Conservation (phyloP, 2,329 filamentous ascomycete species). For the Pseudogymnoascus sp. region DNA sequence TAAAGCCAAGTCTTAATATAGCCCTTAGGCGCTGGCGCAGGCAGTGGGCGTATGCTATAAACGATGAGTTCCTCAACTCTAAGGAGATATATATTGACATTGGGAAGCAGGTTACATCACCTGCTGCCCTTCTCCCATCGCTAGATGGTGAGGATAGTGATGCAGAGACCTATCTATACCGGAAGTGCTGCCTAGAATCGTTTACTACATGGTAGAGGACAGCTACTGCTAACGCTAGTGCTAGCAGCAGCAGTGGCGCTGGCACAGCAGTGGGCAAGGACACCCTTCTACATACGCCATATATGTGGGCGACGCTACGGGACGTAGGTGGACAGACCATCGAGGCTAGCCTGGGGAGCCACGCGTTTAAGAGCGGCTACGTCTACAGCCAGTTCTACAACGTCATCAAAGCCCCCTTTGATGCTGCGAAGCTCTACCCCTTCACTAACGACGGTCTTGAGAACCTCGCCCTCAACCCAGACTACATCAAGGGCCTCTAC, state of each 20-base stretch:
- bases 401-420: no score
- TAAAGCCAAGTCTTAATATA: background rate
- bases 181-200: background rate
- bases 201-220: background rate
- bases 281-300: background rate
- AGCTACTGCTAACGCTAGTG: background rate
- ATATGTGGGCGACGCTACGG: background rate
- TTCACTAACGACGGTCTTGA: no score
- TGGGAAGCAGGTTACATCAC: background rate
- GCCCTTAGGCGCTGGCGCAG: background rate
- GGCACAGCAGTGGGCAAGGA: background rate
- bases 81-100: background rate
- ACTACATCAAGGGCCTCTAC: no score
- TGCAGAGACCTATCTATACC: background rate
- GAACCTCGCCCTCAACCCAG: no score
- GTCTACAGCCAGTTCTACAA: no score
- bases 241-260: background rate
- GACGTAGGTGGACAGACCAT: no score
- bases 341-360: no score
- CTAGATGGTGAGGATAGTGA: background rate
- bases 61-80: background rate
- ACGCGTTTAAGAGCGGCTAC: no score
- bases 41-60: background rate
- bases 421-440: no score
- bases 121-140: background rate